Evolutionary conservation across 2,329 filamentous ascomycete species (phyloP), one percentile per base, ranked within the genome.

Genomic region (Colletotrichum lentis): DNA sequence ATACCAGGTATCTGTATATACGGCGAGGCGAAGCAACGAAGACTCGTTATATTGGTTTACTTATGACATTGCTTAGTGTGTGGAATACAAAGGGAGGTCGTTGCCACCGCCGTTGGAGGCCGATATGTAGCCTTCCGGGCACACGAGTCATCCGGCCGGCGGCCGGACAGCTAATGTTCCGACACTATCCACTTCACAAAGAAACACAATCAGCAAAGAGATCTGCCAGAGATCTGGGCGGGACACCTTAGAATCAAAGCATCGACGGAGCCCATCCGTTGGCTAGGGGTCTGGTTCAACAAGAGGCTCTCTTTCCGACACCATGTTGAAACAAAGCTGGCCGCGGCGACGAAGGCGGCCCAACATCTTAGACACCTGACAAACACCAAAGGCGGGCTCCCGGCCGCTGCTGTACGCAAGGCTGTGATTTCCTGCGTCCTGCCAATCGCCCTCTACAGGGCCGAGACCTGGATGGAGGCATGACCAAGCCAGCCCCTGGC

Each of bases 201-300:
- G 14, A 59, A 59, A 49, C 27, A 59, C 14, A 49, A 49, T 3
- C 31, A 49, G 20, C 10, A 24, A 49, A 37, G 12, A 35, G 43
- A 49, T 5, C 27, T 46, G 22, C 44, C 14, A 59, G 43, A 16
- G 6, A 49, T 59, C n/a, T 7, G n/a, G 24, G 55, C 27, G 6
- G 27, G 27, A 27, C 5, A 27, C 1, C 27, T 27, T 5, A 7
- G 8, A 27, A 27, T 27, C 1, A 1, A 27, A 27, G 27, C 27
- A 27, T 27, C 27, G 27, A 27, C 8, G 6, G 6, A 6, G 27
- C 27, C 27, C 11, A n/a, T 53, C 24, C 12, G 27, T 5, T 53
- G 16, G 55, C 22, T 58, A 31, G 41, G 39, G 20, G 55, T 58
- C 22, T 58, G 55, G 55, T 58, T 58, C 7, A 6, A 58, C 11